Base-by-base conservation (phyloP, 2,329 filamentous ascomycete species). In the Neobulgaria alba region DNA sequence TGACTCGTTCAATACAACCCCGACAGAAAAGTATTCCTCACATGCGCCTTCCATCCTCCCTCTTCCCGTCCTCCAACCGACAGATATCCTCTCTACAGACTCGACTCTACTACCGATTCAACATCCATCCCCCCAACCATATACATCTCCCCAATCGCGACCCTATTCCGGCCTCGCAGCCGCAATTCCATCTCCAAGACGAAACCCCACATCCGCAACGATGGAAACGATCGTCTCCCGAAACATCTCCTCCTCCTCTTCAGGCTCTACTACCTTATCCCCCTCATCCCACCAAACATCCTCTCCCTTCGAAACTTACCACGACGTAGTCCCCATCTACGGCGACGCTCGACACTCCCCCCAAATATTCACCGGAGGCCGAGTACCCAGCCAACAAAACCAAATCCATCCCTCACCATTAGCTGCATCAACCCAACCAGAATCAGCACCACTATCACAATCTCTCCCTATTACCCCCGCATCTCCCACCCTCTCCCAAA, bases 1-100 rank as follows among this genome's bases (percentile, higher is more conserved):
- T 23, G 50, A 55, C 29, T 45, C 48, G n/a, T 47, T 51, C 37
- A 42, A 47, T 14, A 40, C 43, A 10, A 43, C 49, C 9, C 21
- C 37, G 10, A 30, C 38, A 4, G 50, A 55, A 30, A 53, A 55
- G 42, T 21, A 19, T 38, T 30, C 21, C 38, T 29, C 8, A 20
- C 14, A 17, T 37, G 30, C 7, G 16, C 17, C 17, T 34, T 32
- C 8, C 21, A 5, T 16, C 15, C 32, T 16, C 34, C 36, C 23
- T 17, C 12, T 23, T 21, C 12, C 29, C 10, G 17, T 17, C 16
- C 30, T 20, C 19, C 23, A 12, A 18, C 32, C 23, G 23, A 26
- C 23, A 26, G 7, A 12, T 12, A 7, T 26, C 7, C 23, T 7
- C 23, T 7, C 23, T 7, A 26, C 23, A 26, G 23, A 7, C 23